Evolutionary conservation across 2,329 filamentous ascomycete genomes (phyloP).

Genomic region (Elsinoe necatrix): DNA sequence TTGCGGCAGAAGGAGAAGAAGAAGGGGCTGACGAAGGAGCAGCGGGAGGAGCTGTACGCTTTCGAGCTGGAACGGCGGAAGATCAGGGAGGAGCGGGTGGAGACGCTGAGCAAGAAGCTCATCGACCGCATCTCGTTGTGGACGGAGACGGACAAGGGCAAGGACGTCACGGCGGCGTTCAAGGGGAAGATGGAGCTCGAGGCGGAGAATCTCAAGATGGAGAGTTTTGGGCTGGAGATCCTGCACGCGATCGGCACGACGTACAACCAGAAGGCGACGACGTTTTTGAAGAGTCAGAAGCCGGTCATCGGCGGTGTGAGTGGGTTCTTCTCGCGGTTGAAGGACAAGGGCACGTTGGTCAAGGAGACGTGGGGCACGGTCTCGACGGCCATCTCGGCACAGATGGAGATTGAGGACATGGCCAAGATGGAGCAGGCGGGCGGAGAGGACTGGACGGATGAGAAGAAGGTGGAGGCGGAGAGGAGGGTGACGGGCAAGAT

Average conservation of each 20-base stretch:
- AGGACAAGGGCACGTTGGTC: constrained; percentile 92
- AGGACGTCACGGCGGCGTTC: constrained; percentile 79
- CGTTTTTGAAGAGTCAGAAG: constrained; percentile 88
- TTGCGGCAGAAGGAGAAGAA: constrained; percentile 83
- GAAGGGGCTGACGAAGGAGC: constrained; percentile 76
- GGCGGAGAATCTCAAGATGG: constrained; percentile 98
- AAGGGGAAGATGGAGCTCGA: constrained; percentile 90
- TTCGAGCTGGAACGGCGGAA: constrained; percentile 78
- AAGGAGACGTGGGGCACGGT: constrained; percentile 99
- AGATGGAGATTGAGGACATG: constrained; percentile 99
- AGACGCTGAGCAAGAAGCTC: constrained; percentile 74
- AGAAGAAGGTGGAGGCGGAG: constrained; percentile 93
- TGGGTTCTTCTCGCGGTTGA: constrained; percentile 87
- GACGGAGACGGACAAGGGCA: constrained; percentile 91
- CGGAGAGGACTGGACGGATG: constrained; percentile 96
- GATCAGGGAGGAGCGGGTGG: constrained; percentile 81
- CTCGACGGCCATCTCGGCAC: constrained; percentile 88
- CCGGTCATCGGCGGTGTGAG: constrained; percentile 74
- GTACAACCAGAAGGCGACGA: constrained; percentile 79
- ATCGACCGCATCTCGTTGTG: constrained; percentile 84
- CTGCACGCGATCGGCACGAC: constrained; percentile 88
- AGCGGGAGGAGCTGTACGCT: constrained; percentile 80
- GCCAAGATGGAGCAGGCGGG: constrained; percentile 88
- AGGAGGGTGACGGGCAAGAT: constrained; percentile 96
- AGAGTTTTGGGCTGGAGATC: constrained; percentile 94